Percentiles rank a stretch among this genome's conserved stretches.
These are phyloP conservation scores for Cytospora mali DNA, from an alignment of 2,329 filamentous ascomycete species.

Conservation along the genomic window DNA sequence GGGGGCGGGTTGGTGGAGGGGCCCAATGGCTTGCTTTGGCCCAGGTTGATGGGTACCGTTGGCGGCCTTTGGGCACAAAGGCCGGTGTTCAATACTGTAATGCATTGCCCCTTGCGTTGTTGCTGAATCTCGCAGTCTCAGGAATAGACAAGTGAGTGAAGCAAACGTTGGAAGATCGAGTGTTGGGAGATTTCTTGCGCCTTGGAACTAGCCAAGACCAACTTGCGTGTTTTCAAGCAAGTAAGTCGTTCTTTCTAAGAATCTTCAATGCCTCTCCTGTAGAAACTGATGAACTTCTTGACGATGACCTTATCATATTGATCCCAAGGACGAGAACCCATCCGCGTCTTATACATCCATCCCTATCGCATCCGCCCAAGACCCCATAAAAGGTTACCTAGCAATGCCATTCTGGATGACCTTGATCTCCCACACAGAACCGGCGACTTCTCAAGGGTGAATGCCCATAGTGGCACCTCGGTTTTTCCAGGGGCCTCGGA, in stretches of 20 bases:
- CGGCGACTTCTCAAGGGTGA: not conserved
- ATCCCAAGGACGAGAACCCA: slow-evolving; percentile 2
- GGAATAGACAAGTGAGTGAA: not conserved
- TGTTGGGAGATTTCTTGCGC: not conserved
- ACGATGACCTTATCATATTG: not conserved
- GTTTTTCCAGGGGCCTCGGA: not conserved
- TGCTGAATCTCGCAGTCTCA: not conserved
- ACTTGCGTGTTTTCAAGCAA: not conserved
- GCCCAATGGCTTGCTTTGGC: not conserved
- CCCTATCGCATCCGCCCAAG: not conserved
- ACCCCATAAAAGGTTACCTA: slow-evolving; percentile 5
- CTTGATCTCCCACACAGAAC: not conserved
- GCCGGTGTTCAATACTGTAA: not conserved
- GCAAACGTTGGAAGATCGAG: not conserved
- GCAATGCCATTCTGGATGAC: slow-evolving; percentile 16
- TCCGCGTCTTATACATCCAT: slow-evolving; percentile 26
- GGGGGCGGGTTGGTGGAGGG: not conserved
- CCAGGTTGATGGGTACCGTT: not conserved
- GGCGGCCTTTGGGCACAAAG: not conserved
- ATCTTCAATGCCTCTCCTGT: not conserved
- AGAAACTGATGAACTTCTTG: slow-evolving; percentile 1
- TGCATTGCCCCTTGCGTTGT: slow-evolving; percentile 9
- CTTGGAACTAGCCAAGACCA: not conserved
- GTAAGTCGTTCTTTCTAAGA: not conserved
- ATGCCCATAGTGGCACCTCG: slow-evolving; percentile 5